These are phyloP conservation scores for Eucalyptus guilfoylei DNA, from an alignment of 345 rosid species.

Conservation along the genomic window DNA sequence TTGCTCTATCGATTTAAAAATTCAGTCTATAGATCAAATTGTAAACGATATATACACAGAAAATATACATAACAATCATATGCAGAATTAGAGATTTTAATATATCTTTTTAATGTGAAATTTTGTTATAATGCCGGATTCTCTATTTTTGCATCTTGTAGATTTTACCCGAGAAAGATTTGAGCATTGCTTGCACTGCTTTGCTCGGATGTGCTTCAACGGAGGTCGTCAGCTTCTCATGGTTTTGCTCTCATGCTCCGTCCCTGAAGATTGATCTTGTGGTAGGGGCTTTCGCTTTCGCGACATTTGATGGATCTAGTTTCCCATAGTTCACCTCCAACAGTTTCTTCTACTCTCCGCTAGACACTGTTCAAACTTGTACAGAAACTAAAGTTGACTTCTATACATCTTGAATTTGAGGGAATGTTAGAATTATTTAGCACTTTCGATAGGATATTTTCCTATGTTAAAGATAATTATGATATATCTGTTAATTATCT, in stretches of 20 bases:
- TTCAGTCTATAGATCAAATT: not conserved
- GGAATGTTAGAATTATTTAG: not conserved
- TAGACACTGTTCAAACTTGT: not conserved
- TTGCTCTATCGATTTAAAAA: not conserved
- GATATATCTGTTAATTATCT: not conserved
- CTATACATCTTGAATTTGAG: not conserved
- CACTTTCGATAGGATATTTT: not conserved
- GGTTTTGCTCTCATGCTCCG: conserved; percentile 61
- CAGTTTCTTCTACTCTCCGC: not conserved
- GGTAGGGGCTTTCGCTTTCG: conserved; percentile 46
- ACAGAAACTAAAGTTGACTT: not conserved
- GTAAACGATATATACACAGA: not conserved
- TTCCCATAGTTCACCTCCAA: conserved; percentile 70
- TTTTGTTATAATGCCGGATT: not conserved
- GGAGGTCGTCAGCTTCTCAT: conserved; percentile 34
- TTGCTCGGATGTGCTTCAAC: conserved; percentile 66
- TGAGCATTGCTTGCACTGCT: conserved; percentile 68
- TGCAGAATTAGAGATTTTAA: not conserved
- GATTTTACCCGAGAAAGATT: conserved; percentile 73
- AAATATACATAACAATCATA: not conserved
- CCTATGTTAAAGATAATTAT: not conserved
- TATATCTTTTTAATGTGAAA: not conserved
- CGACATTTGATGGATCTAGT: conserved; percentile 39
- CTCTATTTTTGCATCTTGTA: conserved; percentile 68
- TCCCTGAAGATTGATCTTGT: conserved; percentile 43